Percentiles rank a stretch among this genome's conserved stretches.
These are phyloP conservation scores for Aspergillus quadrilineatus DNA, from an alignment of 2,329 filamentous ascomycete species.

Conservation along the genomic window DNA sequence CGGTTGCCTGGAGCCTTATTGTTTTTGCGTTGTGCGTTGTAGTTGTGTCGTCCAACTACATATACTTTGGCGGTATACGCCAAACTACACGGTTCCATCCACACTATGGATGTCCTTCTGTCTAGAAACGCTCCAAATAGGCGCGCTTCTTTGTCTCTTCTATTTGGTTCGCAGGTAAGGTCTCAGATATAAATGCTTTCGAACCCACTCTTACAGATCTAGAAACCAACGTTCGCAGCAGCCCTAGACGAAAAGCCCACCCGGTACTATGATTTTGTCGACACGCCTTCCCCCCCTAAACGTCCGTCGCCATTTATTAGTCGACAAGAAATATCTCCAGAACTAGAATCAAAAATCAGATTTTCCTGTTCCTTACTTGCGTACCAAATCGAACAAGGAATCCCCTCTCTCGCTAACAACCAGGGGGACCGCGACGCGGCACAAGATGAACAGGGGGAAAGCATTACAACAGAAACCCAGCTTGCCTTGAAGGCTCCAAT, in stretches of 20 bases:
- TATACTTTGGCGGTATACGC: neutral
- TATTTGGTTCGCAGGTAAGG: conserved; percentile 20
- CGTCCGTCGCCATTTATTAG: conserved; percentile 35
- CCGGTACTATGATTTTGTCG: conserved; percentile 35
- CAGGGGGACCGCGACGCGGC: neutral
- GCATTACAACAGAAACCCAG: neutral
- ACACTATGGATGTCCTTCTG: conserved; percentile 18
- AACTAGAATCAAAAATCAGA: conserved; percentile 37
- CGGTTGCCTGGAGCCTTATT: conserved; percentile 12
- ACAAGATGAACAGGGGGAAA: neutral
- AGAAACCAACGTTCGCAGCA: conserved; percentile 20
- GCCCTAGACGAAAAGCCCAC: conserved; percentile 17
- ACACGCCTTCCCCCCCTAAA: conserved; percentile 33
- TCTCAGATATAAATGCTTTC: neutral
- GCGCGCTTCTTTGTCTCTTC: conserved; percentile 18
- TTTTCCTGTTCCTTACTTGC: conserved; percentile 35
- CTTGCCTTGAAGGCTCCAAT: conserved; percentile 16
- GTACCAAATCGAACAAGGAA: conserved; percentile 30
- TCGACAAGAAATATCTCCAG: conserved; percentile 33
- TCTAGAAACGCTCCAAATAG: conserved; percentile 14
- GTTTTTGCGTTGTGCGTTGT: conserved; percentile 1
- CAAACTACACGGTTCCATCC: neutral
- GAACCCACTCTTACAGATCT: neutral
- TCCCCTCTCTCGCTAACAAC: conserved; percentile 6
- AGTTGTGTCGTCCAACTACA: neutral